Evolutionary conservation across 2,329 filamentous ascomycete genomes (phyloP).

Genomic region (Fusarium torreyae): DNA sequence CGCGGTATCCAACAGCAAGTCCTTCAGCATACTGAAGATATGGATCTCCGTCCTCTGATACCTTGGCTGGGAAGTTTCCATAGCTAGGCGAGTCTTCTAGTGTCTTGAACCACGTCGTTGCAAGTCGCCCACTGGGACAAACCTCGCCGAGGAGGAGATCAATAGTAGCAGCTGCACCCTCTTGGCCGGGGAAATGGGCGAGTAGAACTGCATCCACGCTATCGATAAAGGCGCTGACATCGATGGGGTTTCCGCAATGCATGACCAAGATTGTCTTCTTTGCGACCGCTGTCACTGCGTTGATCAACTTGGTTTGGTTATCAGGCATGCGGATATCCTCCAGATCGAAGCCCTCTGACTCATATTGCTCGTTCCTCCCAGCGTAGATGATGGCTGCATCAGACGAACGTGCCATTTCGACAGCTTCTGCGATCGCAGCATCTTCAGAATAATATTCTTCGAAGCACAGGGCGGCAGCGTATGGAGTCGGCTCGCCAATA

Average conservation of each 20-base stretch:
- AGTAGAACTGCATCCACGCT: conserved; percentile 29
- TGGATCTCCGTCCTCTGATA: background rate
- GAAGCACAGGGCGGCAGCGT: conserved; percentile 32
- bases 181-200: conserved; percentile 37
- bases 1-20: conserved; percentile 33
- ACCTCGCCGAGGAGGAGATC: conserved; percentile 22
- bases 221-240: conserved; percentile 26
- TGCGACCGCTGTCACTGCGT: conserved; percentile 21
- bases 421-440: conserved; percentile 19
- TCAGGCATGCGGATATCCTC: conserved; percentile 27
- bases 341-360: conserved; percentile 37
- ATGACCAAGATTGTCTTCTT: conserved; percentile 27
- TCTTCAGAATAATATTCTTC: conserved; percentile 32
- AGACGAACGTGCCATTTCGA: conserved; percentile 10
- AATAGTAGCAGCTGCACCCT: conserved; percentile 25
- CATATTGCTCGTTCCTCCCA: conserved; percentile 34
- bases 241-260: conserved; percentile 36
- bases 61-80: conserved; percentile 24
- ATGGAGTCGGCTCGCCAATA: conserved; percentile 4
- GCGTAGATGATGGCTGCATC: conserved; percentile 31
- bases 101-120: conserved; percentile 36
- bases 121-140: conserved; percentile 27
- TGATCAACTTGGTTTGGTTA: conserved; percentile 30
- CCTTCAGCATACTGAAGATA: conserved; percentile 29
- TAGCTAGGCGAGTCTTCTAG: conserved; percentile 32